Percentiles rank a stretch among this genome's conserved stretches.
Evolutionary conservation across 441 rosid species (phyloP).

Genomic region (Eruca vesicaria): DNA sequence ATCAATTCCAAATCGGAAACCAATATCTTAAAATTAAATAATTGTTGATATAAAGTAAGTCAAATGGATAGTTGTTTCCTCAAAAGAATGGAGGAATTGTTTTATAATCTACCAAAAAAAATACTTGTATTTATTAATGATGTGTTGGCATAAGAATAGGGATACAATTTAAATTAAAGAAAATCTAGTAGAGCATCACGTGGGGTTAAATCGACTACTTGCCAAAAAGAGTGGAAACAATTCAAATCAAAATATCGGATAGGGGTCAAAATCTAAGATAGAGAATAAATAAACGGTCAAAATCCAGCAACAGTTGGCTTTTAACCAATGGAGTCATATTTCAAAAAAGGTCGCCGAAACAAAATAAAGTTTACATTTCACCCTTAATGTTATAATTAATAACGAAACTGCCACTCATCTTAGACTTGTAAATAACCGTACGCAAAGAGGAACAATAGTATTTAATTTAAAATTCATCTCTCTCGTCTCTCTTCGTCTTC

Average conservation of each 20-base stretch:
- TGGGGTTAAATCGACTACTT: slow-evolving; percentile 20
- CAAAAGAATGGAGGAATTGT: background rate
- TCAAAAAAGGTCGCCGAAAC: background rate
- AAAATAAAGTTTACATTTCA: background rate
- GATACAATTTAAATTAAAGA: background rate
- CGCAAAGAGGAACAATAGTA: background rate
- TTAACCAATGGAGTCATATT: slow-evolving; percentile 7
- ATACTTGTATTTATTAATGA: background rate
- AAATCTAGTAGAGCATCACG: background rate
- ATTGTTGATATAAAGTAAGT: background rate
- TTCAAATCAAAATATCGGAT: background rate
- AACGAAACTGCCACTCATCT: slow-evolving; percentile 12
- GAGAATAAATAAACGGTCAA: slow-evolving; percentile 20
- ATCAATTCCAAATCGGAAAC: background rate
- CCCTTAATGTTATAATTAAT: background rate
- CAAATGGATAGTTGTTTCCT: background rate
- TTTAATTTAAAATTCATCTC: background rate
- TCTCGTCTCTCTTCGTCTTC: slow-evolving; percentile 16
- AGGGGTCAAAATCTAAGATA: slow-evolving; percentile 10
- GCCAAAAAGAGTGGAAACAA: background rate
- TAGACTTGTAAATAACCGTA: slow-evolving; percentile 11
- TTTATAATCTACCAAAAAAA: background rate
- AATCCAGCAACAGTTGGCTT: slow-evolving; percentile 1
- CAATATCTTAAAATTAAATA: background rate
- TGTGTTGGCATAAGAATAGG: background rate